phyloP scores from a whole-genome alignment of 2,329 filamentous ascomycete genomes.

The Tolypocladium inflatum region DNA sequence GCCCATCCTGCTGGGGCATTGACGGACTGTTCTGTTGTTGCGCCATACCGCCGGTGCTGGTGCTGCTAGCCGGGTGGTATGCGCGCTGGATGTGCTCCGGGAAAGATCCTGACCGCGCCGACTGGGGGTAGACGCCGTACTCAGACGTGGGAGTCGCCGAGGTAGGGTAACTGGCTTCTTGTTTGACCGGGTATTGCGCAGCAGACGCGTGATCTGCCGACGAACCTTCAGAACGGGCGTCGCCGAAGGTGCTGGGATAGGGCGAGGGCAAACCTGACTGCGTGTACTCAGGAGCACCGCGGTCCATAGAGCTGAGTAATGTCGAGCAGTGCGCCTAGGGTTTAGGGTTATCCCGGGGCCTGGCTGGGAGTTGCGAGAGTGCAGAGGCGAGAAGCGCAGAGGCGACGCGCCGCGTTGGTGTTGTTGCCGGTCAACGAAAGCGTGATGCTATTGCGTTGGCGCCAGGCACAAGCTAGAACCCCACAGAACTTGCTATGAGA shows the following conservation, averaged over 20 bases:
- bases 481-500: constrained; percentile 18
- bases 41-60: constrained; percentile 82
- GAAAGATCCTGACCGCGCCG: constrained; percentile 74
- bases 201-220: constrained; percentile 87
- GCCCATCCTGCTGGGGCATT: constrained; percentile 73
- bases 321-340: constrained; percentile 4
- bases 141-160: constrained; percentile 82
- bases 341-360: background rate
- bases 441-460: constrained; percentile 22
- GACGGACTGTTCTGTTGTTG: constrained; percentile 97
- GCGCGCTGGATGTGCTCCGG: constrained; percentile 80
- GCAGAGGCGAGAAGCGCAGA: constrained; percentile 1
- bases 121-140: constrained; percentile 68
- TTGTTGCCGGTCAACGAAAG: constrained; percentile 16
- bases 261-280: constrained; percentile 80
- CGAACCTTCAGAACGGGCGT: constrained; percentile 75
- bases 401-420: background rate
- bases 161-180: constrained; percentile 70
- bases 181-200: constrained; percentile 77
- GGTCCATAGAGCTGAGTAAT: constrained; percentile 41
- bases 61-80: constrained; percentile 70
- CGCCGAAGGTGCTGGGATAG: constrained; percentile 55
- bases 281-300: constrained; percentile 64
- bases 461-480: constrained; percentile 24
- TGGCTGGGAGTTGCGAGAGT: constrained; percentile 6